Evolutionary conservation across 2,329 filamentous ascomycete genomes (phyloP).

Genomic region (Phialophora verrucosa): DNA sequence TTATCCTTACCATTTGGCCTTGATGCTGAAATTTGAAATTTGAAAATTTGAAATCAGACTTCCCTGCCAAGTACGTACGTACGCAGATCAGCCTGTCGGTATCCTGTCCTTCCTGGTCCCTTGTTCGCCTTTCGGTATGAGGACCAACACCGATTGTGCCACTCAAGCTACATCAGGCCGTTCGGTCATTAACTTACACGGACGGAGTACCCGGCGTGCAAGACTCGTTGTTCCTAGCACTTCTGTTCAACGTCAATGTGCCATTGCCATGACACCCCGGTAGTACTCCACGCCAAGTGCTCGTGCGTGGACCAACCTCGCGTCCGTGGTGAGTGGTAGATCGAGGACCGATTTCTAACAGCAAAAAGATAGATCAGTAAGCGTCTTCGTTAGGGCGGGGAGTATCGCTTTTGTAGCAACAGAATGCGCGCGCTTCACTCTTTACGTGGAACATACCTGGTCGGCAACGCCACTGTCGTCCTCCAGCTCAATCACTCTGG

Average conservation of each 20-base stretch:
- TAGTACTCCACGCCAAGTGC: constrained; percentile 74
- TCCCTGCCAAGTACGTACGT: too few species aligned
- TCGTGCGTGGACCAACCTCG: constrained; percentile 71
- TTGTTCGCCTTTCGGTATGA: too few species aligned
- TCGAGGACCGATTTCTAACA: constrained; percentile 49
- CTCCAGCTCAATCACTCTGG: constrained; percentile 50
- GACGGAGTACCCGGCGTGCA: too few species aligned
- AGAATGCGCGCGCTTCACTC: not conserved
- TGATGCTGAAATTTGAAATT: too few species aligned
- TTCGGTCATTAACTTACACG: too few species aligned
- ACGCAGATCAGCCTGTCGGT: too few species aligned
- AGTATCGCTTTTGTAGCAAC: not conserved
- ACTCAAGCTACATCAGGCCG: too few species aligned
- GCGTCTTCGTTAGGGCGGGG: not conserved
- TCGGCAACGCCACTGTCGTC: constrained; percentile 19
- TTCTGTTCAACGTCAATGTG: constrained; percentile 40
- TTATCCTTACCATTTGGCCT: too few species aligned
- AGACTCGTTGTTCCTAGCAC: too few species aligned
- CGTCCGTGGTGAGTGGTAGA: constrained; percentile 70
- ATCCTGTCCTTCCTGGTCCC: too few species aligned
- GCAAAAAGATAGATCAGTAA: constrained; percentile 38
- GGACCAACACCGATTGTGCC: too few species aligned
- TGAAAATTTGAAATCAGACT: too few species aligned
- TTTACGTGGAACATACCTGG: constrained; percentile 25
- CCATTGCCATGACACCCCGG: constrained; percentile 64